Evolutionary conservation across 176 grass and related monocot species (phyloP), one percentile per base, ranked within the genome.

Genomic region (Thalia dealbata): DNA sequence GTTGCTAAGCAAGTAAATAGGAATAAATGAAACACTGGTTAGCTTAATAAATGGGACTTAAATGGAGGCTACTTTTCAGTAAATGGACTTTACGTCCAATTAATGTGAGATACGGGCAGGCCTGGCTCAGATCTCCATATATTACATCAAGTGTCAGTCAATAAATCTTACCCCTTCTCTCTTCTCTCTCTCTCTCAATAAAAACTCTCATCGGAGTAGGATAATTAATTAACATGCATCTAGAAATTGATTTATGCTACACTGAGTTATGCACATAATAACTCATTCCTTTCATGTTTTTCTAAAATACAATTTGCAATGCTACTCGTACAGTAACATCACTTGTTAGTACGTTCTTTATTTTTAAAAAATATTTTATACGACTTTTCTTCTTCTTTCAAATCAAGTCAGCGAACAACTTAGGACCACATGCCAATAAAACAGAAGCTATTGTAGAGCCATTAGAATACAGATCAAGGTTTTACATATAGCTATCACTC

Each of bases 61-160:
- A 78, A 70, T 78, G 67, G 51, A 70, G 69, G 52, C 66, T 60
- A 48, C 74, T 50, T 76, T 65, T 65, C 12, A 66, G 61, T 66
- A 76, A 71, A 78, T 70, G 66, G 29, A 46, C 65, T 78, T 78
- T 60, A 78, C 50, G 43, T 78, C 23, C 41, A 58, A 70, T 78
- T 16, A 70, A 78, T 70, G 64, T 43, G 46, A 61, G 76, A 70
- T 61, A 70, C 51, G 52, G 51, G 52, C 65, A 52, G 65, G 76
- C 67, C 56, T 59, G 60, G 61, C 62, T 76, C 75, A 52, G 24
- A 76, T 67, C 42, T 76, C 61, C 26, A 51, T n/a, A 4, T 43
- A 32, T 43, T 14, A 61, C 54, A 23, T 58, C 54, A 58, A 58
- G 54, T 58, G 19, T 58, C 54, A 58, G 54, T 58, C 45, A 48